Evolutionary conservation across 306 rosid genomes (phyloP), one percentile per base, ranked within the genome.

Genomic region (Quercus ilex): DNA sequence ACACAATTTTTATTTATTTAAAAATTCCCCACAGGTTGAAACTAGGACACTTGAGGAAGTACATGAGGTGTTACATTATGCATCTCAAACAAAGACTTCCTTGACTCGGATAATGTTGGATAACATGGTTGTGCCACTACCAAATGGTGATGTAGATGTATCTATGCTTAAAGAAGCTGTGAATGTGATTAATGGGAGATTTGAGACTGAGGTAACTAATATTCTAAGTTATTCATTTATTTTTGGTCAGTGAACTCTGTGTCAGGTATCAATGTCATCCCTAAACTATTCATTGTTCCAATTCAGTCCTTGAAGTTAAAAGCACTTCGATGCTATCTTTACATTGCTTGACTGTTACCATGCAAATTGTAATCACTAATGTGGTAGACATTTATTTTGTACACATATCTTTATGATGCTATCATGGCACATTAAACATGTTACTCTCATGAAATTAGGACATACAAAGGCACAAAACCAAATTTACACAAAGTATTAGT

Each of bases 31-130:
- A 59, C 85, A 95, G 99, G 96, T 95, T 71, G 97, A 95, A 85
- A 95, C 99, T 71, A 91, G 99, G 80, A 95, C 97, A 46, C 87
- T 91, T 17, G 94, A 93, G 80, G 99, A 95, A 85, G 85, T 93
- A 76, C 79, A 88, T 17, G 91, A 91, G 79, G 95, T 87, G 68
- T 81, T 92, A 46, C 78, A 80, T 67, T 89, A 90, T 79, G 91
- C 99, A 63, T 83, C 91, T 59, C 89, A 91, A 83, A 85, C 92
- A 69, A 86, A 89, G 84, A 93, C 99, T 49, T 88, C 86, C 74
- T 79, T 95, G 87, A 92, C 92, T 78, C 86, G 94, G 74, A 90
- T 92, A 78, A 92, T 95, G 99, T 87, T 95, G 95, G 99, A 95
- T 81, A 92, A 95, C 81, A 95, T 95, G 99, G 98, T 95, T 76